phyloP scores from a whole-genome alignment of 78 protist species.

The Pelomyxa schiedti region DNA sequence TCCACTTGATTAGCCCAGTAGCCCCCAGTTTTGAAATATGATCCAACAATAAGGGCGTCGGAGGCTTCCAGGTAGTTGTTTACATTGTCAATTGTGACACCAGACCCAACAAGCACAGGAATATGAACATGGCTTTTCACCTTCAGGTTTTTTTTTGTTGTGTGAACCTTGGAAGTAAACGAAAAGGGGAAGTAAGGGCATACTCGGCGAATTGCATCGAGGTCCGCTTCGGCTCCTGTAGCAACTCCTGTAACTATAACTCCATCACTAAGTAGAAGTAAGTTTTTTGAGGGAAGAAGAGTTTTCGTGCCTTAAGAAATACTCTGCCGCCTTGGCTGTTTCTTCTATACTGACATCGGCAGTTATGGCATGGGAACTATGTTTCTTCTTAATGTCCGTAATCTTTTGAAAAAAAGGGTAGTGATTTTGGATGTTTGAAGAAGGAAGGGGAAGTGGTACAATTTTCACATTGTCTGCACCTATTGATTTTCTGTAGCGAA shows the following conservation, averaged over 20 bases:
- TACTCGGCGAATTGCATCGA: neutral
- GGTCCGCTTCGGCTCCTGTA: neutral
- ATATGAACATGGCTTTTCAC: neutral
- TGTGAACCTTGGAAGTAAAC: too few relatives aligned
- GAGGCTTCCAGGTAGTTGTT: neutral
- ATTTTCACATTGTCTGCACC: constrained; percentile 11
- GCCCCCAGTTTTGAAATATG: constrained; percentile 8
- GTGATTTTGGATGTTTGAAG: too few relatives aligned
- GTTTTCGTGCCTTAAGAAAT: too few relatives aligned
- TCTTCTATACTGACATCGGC: constrained; percentile 10
- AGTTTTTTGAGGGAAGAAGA: too few relatives aligned
- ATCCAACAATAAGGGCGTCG: constrained; percentile 16
- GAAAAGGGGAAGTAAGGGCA: neutral
- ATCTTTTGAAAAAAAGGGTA: too few relatives aligned
- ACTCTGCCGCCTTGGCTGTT: constrained; percentile 19
- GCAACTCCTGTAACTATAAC: constrained; percentile 21
- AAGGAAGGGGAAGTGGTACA: too few relatives aligned
- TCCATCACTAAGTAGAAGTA: constrained; percentile 8
- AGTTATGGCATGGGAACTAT: constrained; percentile 5
- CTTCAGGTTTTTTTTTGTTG: too few relatives aligned
- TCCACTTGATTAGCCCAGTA: constrained; percentile 4
- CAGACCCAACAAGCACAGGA: neutral
- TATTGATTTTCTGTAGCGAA: constrained; percentile 4
- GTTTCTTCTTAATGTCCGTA: constrained; percentile 26
- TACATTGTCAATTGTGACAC: neutral